Evolutionary conservation across 1,284 basidiomycete genomes (phyloP), one percentile per base, ranked within the genome.

Genomic region (Sporisorium exsertum): DNA sequence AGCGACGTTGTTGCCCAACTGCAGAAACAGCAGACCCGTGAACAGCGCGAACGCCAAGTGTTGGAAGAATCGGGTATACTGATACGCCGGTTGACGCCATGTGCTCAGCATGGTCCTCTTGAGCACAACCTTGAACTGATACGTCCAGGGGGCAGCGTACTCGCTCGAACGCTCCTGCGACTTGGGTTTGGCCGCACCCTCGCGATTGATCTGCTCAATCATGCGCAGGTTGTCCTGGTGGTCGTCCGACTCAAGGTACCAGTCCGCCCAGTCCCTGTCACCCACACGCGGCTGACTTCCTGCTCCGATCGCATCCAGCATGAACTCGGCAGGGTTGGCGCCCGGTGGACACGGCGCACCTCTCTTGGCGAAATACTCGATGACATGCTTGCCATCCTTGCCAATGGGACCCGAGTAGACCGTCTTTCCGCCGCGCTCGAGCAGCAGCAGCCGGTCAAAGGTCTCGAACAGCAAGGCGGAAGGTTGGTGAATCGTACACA

Each of bases 11-110:
- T 90, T 87, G 55, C 89, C 89, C 24, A 95, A 88, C 82, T 92
- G 91, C 61, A 97, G 87, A 90, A 95, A 95, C 15, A 93, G 92
- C 57, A 97, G 87, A 32, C 92, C 92, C 61, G 94, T 89, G 84
- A 92, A 90, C 5, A 96, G 87, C 8, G 92, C 91, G 70, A 95
- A 92, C 81, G 77, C 72, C 6, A 80, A 37, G 64, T 85, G 83
- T 55, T 84, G 82, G 86, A 94, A 94, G 49, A 95, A 87, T 55
- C 94, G 90, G 51, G 91, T 94, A 87, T 79, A 87, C 69, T 78
- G 72, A 73, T 81, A 83, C 53, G 59, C 59, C 15, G 80, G 79
- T 50, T 76, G 93, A 64, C 80, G 71, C 80, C 80, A 81, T 2
- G 79, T 79, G 46, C 62, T 69, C 24, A 88, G 84, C 83, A 91